Percentiles rank a stretch among this genome's conserved stretches.
phyloP scores from a whole-genome alignment of 140 eudicot genomes.

The Erigeron philadelphicus region DNA sequence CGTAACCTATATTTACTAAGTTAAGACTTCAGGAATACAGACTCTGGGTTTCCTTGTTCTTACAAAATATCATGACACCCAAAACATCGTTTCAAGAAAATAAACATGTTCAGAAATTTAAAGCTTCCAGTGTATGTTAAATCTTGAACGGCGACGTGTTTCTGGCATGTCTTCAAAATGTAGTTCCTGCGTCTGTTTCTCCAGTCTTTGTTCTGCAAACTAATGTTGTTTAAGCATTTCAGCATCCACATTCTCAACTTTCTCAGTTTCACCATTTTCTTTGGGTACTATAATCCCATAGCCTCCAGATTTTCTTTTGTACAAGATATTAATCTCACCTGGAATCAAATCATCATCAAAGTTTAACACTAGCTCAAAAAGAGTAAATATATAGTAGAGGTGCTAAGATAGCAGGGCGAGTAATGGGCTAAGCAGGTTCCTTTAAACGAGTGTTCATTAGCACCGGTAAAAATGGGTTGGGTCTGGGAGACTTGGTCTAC shows the following conservation, averaged over 20 bases:
- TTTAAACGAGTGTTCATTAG: neutral
- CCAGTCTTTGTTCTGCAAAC: slow-evolving; percentile 26
- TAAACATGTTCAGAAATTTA: slow-evolving; percentile 10
- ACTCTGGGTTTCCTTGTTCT: slow-evolving; percentile 22
- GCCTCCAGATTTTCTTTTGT: slow-evolving; percentile 80
- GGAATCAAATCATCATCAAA: slow-evolving; percentile 25
- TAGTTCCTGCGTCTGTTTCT: neutral
- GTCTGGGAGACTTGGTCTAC: neutral
- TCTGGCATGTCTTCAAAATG: slow-evolving; percentile 1
- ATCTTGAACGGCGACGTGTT: neutral
- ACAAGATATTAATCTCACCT: slow-evolving; percentile 85
- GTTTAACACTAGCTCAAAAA: neutral
- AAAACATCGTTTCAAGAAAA: slow-evolving; percentile 12
- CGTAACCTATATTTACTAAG: slow-evolving; percentile 20
- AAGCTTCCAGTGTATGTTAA: slow-evolving; percentile 23
- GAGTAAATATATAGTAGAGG: neutral
- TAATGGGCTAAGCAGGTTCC: neutral
- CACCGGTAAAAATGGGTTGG: neutral
- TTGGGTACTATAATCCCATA: slow-evolving; percentile 90
- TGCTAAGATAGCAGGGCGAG: neutral
- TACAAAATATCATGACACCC: neutral
- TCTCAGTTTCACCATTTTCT: slow-evolving; percentile 61
- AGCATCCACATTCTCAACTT: slow-evolving; percentile 47
- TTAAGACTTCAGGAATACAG: slow-evolving; percentile 18
- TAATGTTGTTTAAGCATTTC: slow-evolving; percentile 39